Conservation (phyloP, 305 asterid species). For the Fraxinus nigra region DNA sequence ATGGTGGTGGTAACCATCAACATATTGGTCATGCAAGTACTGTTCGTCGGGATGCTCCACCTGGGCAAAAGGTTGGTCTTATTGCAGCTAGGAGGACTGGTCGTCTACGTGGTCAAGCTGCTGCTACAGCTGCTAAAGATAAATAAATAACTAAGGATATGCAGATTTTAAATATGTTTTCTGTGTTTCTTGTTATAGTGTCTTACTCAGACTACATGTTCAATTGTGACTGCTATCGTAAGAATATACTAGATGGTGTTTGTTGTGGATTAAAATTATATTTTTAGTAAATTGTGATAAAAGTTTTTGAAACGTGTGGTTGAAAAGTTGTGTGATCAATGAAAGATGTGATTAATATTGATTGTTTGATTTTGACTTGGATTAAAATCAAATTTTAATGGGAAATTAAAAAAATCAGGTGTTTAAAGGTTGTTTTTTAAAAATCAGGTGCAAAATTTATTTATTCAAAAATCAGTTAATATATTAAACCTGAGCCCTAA, state of each 20-base stretch:
- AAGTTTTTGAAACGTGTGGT: too few relatives aligned
- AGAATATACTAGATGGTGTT: not conserved
- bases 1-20: conserved; percentile 99
- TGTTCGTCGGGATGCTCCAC: conserved; percentile 94
- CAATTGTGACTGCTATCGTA: not conserved
- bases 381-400: too few relatives aligned
- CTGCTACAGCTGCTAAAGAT: conserved; percentile 78
- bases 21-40: conserved; percentile 94
- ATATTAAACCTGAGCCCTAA: too few relatives aligned
- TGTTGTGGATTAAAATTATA: too few relatives aligned
- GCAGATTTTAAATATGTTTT: not conserved
- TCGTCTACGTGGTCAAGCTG: conserved; percentile 94
- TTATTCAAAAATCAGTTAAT: too few relatives aligned
- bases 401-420: too few relatives aligned
- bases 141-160: conserved; percentile 16
- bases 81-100: conserved; percentile 95
- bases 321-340: too few relatives aligned
- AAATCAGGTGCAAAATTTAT: too few relatives aligned
- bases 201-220: conserved; percentile 12
- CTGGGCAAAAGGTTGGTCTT: conserved; percentile 97
- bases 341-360: too few relatives aligned
- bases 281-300: too few relatives aligned
- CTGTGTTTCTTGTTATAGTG: not conserved
- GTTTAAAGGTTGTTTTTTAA: too few relatives aligned
- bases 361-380: too few relatives aligned